Percentiles rank a stretch among this genome's conserved stretches.
Conservation (phyloP, 768 basidiomycete genomes). For the Termitomyces sp. region DNA sequence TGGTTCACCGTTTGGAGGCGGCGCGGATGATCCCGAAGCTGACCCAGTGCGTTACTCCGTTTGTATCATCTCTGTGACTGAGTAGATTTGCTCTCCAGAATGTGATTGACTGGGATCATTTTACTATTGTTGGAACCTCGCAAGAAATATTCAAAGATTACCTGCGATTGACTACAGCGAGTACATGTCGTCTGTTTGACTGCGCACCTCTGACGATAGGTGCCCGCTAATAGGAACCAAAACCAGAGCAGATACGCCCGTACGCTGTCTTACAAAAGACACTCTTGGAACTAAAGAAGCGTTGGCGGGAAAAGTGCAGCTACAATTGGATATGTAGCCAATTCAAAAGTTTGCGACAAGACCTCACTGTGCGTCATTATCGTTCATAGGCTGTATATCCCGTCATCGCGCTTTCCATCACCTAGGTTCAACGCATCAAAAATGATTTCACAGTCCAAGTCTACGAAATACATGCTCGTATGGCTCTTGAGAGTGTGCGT, state of each 20-base stretch:
- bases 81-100: conserved; percentile 50
- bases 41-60: conserved; percentile 53
- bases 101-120: conserved; percentile 93
- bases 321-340: conserved; percentile 97
- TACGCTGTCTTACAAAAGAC: conserved; percentile 82
- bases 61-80: neutral
- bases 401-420: conserved; percentile 9
- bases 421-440: conserved; percentile 95
- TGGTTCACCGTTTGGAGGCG: conserved; percentile 43
- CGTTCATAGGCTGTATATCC: conserved; percentile 19
- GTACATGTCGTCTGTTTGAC: conserved; percentile 15
- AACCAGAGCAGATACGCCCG: conserved; percentile 91
- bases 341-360: conserved; percentile 96
- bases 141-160: conserved; percentile 94
- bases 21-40: conserved; percentile 66
- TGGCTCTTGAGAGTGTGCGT: conserved; percentile 85
- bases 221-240: conserved; percentile 72
- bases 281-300: conserved; percentile 78
- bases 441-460: conserved; percentile 97
- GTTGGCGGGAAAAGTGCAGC: conserved; percentile 73
- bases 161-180: conserved; percentile 85
- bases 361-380: conserved; percentile 78
- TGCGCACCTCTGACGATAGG: neutral
- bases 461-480: conserved; percentile 97
- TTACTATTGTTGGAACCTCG: conserved; percentile 92